A percentile compares a stretch with the other conserved stretches of the same genome.
Evolutionary conservation across 2,329 filamentous ascomycete genomes (phyloP).

Genomic region (Arthroderma uncinatum): DNA sequence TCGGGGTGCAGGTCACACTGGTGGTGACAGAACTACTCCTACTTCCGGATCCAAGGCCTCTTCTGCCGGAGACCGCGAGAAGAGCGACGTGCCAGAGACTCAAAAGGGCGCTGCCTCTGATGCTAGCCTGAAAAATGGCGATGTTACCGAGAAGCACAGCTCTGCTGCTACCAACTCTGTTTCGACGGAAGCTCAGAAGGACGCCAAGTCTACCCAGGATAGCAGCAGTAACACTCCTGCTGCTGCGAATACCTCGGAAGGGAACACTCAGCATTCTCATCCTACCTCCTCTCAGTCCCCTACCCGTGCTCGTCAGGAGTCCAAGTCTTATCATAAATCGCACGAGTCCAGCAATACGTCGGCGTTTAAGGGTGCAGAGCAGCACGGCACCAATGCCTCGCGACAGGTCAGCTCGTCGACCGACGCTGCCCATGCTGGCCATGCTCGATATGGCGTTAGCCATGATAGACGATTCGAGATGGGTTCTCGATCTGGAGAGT

Average conservation of each 20-base stretch:
- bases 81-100: background rate
- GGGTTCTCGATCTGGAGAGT: conserved; percentile 25
- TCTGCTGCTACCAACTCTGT: too few species aligned
- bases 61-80: background rate
- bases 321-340: conserved; percentile 26
- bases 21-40: conserved; percentile 20
- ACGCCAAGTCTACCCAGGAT: background rate
- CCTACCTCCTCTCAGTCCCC: conserved; percentile 22
- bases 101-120: background rate
- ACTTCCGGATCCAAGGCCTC: conserved; percentile 21
- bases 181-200: background rate
- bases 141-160: background rate
- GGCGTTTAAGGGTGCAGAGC: conserved; percentile 20
- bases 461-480: conserved; percentile 31
- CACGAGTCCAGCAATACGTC: conserved; percentile 3
- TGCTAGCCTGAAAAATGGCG: background rate
- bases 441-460: conserved; percentile 20
- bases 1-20: conserved; percentile 33
- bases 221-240: background rate
- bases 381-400: conserved; percentile 20
- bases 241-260: background rate
- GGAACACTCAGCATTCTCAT: conserved; percentile 20
- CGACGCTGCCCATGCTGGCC: conserved; percentile 13
- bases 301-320: conserved; percentile 25
- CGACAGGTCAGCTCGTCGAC: conserved; percentile 21